phyloP scores from a whole-genome alignment of 371 early-diverging fungal species.

The Mortierella sp. region DNA sequence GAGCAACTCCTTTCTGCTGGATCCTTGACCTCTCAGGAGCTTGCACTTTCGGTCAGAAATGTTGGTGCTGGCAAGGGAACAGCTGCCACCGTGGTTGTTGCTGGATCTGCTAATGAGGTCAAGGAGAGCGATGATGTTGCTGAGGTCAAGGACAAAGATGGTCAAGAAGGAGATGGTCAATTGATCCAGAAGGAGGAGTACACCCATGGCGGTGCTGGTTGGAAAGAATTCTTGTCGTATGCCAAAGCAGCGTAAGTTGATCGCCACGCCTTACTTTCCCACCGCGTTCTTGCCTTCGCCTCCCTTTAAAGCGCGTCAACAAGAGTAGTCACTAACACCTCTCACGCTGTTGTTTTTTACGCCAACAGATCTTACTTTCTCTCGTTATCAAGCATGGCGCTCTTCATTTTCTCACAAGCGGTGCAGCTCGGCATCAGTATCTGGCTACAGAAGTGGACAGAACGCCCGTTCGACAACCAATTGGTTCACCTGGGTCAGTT shows the following conservation, averaged over 20 bases:
- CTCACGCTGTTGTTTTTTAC: background rate
- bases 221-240: slow-evolving; percentile 78
- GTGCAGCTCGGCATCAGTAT: background rate
- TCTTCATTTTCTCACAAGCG: slow-evolving; percentile 1
- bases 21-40: background rate
- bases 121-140: background rate
- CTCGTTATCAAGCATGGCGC: background rate
- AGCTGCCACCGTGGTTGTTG: background rate
- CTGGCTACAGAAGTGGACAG: slow-evolving; percentile 7
- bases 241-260: slow-evolving; percentile 55
- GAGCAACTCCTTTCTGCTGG: background rate
- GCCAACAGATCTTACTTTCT: slow-evolving; percentile 1
- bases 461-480: background rate
- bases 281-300: background rate
- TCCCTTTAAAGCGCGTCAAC: background rate
- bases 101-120: background rate
- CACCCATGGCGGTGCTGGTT: slow-evolving; percentile 63
- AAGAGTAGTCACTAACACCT: background rate
- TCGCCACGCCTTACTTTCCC: background rate
- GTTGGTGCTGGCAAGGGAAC: background rate
- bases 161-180: background rate
- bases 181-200: slow-evolving; percentile 46
- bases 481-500: background rate
- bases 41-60: background rate
- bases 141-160: background rate